Evolutionary conservation across 108 stramenopile species (phyloP), one percentile per base, ranked within the genome.

Genomic region (Discostella pseudostelligera): DNA sequence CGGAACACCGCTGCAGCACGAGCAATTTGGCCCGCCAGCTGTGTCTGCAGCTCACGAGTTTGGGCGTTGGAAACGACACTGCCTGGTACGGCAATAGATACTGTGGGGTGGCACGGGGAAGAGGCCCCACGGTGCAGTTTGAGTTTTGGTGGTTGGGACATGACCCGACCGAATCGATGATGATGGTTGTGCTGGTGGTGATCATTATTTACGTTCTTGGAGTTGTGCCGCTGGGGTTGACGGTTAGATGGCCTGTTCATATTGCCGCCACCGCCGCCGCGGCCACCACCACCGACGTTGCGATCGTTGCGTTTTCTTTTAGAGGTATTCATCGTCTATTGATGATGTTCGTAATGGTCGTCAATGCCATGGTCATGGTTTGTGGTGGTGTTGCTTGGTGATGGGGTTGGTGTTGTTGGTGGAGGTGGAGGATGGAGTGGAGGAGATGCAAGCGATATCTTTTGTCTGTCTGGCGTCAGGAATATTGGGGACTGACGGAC

Each of bases 1-100:
- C 96, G 89, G 65, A 94, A 99, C 47, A 99, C 89, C 0, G 93
- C 89, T 1, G 94, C 93, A 0, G 98, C 96, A 11, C 98, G 89
- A 22, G 97, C 96, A 55, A 99, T 96, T 65, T 95, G 90, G 8
- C 97, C 96, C 3, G 95, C 95, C 36, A 97, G 69, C 37, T 91
- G 75, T 5, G 98, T 99, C 63, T 88, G 84, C 21, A 98, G 76
- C 69, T 97, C 96, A 51, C 74, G 79, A 17, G 89, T 94, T 72
- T 97, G 96, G 39, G 94, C 95, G 58, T 98, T 98, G 57, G 93
- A 84, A 1, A 98, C 81, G 7, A 97, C 84, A 17, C 84, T 86
- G 21, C 96, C 96, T 8, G 98, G 96, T 17, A 98, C 61, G 13
- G 98, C 96, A 36, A 98, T 96, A 13, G 89, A 89, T 32, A 96